These are phyloP conservation scores for Pythium volutum DNA, from an alignment of 352 stramenopile species.

Conservation along the genomic window DNA sequence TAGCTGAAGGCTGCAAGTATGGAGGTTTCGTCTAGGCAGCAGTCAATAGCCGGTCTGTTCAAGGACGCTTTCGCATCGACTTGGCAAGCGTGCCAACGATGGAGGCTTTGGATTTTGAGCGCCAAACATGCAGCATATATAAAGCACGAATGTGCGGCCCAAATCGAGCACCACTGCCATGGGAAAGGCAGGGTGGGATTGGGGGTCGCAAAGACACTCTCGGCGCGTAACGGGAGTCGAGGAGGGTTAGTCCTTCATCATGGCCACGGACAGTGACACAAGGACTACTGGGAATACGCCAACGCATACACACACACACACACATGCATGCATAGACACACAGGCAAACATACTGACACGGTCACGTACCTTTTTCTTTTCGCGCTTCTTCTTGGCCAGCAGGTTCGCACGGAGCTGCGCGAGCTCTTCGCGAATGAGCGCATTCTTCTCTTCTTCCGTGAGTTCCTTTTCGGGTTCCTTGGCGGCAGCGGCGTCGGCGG, in stretches of 20 bases:
- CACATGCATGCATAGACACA: conserved; percentile 11
- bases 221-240: conserved; percentile 86
- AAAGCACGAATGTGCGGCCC: conserved; percentile 45
- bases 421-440: conserved; percentile 79
- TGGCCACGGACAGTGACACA: conserved; percentile 67
- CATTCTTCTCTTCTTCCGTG: conserved; percentile 80
- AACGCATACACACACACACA: conserved; percentile 25
- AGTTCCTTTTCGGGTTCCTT: conserved; percentile 54
- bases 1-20: conserved; percentile 87
- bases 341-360: conserved; percentile 24
- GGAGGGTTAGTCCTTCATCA: conserved; percentile 89
- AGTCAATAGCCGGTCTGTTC: conserved; percentile 92
- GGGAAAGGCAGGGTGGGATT: conserved; percentile 50
- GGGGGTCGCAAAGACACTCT: conserved; percentile 46
- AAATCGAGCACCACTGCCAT: conserved; percentile 74
- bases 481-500: conserved; percentile 35
- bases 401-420: conserved; percentile 73
- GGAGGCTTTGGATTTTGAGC: conserved; percentile 79
- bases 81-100: conserved; percentile 28
- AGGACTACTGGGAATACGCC: conserved; percentile 89
- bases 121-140: conserved; percentile 30
- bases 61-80: conserved; percentile 76
- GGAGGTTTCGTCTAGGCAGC: conserved; percentile 58
- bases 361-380: conserved; percentile 86
- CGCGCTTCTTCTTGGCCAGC: conserved; percentile 84